Base-by-base conservation (phyloP, 495 filamentous ascomycete genomes). In the Chaetomium cochliodes region DNA sequence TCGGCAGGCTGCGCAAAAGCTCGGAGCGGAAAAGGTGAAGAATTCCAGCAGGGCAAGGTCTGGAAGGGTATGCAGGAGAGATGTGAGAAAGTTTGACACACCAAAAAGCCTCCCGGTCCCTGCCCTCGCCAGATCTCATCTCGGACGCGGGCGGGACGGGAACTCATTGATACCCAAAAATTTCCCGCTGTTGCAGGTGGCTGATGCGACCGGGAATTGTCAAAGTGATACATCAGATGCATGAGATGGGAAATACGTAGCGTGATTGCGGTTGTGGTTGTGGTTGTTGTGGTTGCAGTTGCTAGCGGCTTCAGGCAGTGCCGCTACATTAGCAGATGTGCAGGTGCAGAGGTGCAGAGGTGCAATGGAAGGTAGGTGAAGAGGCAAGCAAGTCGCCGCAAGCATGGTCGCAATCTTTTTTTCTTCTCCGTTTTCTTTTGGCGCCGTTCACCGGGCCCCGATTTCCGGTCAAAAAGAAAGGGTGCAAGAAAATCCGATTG, bases 81-180 rank as follows among this genome's bases (percentile, higher is more conserved):
- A 37, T 33, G 16, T 20, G 52, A 41, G n/a, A 12, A 12, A 16
- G 11, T 25, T 16, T 42, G 54, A 57, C 54, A 57, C 54, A 42
- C 54, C 54, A 22, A 39, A 55, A 57, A 23, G 33, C 54, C 33
- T 41, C 28, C n/a, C 33, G 30, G 53, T 23, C 16, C 53, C 33
- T 56, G 28, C 2, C 16, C 20, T 57, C 18, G 54, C n/a, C 7
- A 22, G 54, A 57, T 57, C 54, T 57, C 33, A 57, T 57, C 54
- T 57, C 54, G 33, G 15, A 23, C 9, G 33, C 33, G 12, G 54
- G 23, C 33, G 54, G 54, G 54, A 57, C 54, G 54, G 54, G 33
- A 42, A 57, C 33, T 4, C n/a, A 47, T 57, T 18, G 9, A 25
- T 42, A 7, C 33, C 54, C 54, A 42, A 41, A 57, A 41, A 57